These are phyloP conservation scores for Heterobasidion annosum DNA, from an alignment of 1,284 basidiomycete genomes.

Conservation along the genomic window DNA sequence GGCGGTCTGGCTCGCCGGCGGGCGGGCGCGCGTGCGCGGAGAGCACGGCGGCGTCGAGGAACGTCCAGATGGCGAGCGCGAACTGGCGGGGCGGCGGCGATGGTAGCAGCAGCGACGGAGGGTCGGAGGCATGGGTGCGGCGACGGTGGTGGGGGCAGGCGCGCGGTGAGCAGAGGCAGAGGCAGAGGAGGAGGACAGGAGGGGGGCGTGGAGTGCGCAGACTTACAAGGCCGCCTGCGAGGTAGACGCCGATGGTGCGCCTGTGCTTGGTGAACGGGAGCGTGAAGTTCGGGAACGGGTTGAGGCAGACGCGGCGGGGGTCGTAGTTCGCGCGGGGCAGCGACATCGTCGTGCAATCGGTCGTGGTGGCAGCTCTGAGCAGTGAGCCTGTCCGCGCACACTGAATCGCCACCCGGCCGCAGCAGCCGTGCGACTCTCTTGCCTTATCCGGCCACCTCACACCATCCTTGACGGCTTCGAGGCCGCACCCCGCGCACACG, in stretches of 20 bases:
- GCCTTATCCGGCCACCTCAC: neutral
- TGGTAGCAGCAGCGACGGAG: neutral
- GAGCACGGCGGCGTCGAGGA: conserved; percentile 88
- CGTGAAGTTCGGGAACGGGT: conserved; percentile 58
- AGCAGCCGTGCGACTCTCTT: neutral
- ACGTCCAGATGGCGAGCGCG: conserved; percentile 91
- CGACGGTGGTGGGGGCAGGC: conserved; percentile 4
- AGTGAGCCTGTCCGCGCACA: too few relatives aligned
- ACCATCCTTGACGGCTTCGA: neutral
- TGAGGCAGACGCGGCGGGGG: conserved; percentile 77
- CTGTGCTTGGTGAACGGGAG: conserved; percentile 59
- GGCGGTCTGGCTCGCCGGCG: conserved; percentile 57
- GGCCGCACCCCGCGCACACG: too few relatives aligned
- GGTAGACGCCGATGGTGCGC: conserved; percentile 82
- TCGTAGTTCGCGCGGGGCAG: conserved; percentile 76
- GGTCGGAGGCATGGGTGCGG: too few relatives aligned
- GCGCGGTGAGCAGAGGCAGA: neutral
- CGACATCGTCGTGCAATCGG: conserved; percentile 30
- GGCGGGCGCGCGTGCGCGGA: conserved; percentile 77
- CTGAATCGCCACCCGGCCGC: too few relatives aligned
- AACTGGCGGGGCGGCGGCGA: conserved; percentile 43
- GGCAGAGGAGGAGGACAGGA: neutral
- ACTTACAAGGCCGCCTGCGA: conserved; percentile 84
- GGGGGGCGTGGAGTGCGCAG: neutral
- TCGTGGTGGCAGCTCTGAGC: neutral